phyloP scores from a whole-genome alignment of 352 stramenopile species.

The Phytopythium chamaehyphon region DNA sequence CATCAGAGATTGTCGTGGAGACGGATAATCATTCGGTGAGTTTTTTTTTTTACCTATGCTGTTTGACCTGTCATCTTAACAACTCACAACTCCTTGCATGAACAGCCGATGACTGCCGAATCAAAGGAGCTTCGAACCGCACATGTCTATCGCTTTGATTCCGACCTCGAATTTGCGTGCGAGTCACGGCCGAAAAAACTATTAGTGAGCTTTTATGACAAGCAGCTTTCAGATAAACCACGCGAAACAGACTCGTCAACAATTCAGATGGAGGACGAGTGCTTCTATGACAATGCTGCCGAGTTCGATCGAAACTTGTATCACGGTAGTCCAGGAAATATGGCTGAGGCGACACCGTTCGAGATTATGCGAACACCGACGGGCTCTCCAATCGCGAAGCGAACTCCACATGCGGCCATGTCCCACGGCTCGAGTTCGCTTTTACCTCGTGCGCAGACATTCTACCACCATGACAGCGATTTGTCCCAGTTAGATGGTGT shows the following conservation, averaged over 20 bases:
- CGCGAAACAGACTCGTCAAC: constrained; percentile 32
- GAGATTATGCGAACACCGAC: constrained; percentile 60
- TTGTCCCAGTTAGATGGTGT: constrained; percentile 30
- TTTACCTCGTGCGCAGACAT: constrained; percentile 28
- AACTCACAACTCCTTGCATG: neutral
- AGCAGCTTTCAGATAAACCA: constrained; percentile 26
- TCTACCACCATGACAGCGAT: constrained; percentile 49
- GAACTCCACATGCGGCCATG: constrained; percentile 6
- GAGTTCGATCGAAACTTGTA: constrained; percentile 27
- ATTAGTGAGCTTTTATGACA: constrained; percentile 66
- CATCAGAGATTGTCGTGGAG: constrained; percentile 53
- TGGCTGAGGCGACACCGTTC: constrained; percentile 57
- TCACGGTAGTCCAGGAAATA: constrained; percentile 43
- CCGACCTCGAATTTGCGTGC: constrained; percentile 67
- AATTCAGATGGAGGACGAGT: constrained; percentile 59
- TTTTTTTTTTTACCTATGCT: neutral
- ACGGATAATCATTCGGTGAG: constrained; percentile 65
- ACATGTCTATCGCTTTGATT: constrained; percentile 82
- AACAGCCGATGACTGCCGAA: constrained; percentile 19
- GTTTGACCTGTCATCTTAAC: neutral
- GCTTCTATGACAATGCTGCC: constrained; percentile 27
- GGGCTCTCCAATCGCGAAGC: constrained; percentile 28
- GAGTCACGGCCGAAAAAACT: constrained; percentile 65
- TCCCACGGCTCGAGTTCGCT: constrained; percentile 27
- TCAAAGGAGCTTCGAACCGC: constrained; percentile 75